A percentile compares a stretch with the other conserved stretches of the same genome.
These are phyloP conservation scores for Fomitopsis schrenkii DNA, from an alignment of 1,284 basidiomycete genomes.

Conservation along the genomic window DNA sequence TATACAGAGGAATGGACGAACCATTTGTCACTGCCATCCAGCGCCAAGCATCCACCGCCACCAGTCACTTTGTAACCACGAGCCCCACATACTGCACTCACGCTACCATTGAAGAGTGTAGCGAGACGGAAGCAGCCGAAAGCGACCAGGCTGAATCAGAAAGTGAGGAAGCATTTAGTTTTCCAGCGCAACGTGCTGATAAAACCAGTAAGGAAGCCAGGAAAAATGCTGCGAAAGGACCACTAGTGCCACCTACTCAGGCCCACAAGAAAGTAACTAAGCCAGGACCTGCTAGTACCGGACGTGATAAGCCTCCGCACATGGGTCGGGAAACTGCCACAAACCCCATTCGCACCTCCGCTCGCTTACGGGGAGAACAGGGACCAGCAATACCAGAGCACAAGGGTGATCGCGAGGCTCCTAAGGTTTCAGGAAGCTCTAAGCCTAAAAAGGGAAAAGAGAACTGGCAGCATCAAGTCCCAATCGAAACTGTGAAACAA, in stretches of 20 bases:
- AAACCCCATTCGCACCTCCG: background rate
- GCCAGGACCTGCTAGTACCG: background rate
- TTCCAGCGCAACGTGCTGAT: background rate
- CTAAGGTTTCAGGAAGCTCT: background rate
- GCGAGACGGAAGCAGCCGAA: background rate
- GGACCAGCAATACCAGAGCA: background rate
- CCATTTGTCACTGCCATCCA: background rate
- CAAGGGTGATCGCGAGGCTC: background rate
- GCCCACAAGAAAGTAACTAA: background rate
- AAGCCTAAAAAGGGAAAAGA: background rate
- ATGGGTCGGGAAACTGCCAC: background rate
- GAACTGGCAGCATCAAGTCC: background rate
- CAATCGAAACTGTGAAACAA: background rate
- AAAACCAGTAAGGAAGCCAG: background rate
- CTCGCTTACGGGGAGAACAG: background rate
- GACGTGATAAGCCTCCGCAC: background rate
- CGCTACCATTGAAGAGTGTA: background rate
- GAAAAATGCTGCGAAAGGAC: background rate
- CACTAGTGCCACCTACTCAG: background rate
- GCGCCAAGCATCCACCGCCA: background rate
- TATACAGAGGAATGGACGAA: background rate
- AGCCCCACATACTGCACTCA: background rate
- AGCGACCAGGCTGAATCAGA: background rate
- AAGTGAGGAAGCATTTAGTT: background rate
- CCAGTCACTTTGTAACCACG: background rate